A percentile compares a stretch with the other conserved stretches of the same genome.
These are phyloP conservation scores for Whalleya microplaca DNA, from an alignment of 2,329 filamentous ascomycete genomes.

Conservation along the genomic window DNA sequence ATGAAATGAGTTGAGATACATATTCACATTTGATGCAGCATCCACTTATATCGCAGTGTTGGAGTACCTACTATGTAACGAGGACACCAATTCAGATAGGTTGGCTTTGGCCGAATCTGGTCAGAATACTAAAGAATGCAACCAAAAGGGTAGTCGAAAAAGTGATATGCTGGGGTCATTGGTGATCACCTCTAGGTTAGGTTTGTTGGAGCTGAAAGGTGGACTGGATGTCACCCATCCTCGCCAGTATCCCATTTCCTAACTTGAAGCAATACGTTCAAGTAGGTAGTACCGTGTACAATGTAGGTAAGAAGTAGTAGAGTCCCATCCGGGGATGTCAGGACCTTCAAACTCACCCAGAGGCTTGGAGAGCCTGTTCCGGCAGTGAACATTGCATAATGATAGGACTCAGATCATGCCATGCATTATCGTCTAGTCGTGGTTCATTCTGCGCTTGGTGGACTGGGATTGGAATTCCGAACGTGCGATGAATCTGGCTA, in stretches of 20 bases:
- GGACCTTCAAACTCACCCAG: neutral
- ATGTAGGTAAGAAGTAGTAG: too few relatives aligned
- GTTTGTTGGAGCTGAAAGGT: neutral
- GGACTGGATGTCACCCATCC: neutral
- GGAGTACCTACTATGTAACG: too few relatives aligned
- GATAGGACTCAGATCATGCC: neutral
- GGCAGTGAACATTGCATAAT: neutral
- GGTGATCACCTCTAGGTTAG: neutral
- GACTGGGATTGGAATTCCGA: constrained; percentile 2
- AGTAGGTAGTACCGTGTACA: too few relatives aligned
- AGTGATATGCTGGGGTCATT: neutral
- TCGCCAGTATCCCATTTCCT: neutral
- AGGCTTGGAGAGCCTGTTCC: neutral
- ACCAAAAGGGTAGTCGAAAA: neutral
- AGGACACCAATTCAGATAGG: too few relatives aligned
- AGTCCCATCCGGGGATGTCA: neutral
- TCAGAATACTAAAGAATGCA: too few relatives aligned
- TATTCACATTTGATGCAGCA: too few relatives aligned
- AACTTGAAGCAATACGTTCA: neutral
- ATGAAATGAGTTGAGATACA: neutral
- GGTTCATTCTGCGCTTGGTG: neutral
- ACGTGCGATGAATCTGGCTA: constrained; percentile 4
- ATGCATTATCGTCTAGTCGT: neutral
- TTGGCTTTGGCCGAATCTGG: too few relatives aligned
- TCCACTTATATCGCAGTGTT: too few relatives aligned